Conservation (phyloP, 768 basidiomycete species). For the Rubroboletus pulcherrimus region DNA sequence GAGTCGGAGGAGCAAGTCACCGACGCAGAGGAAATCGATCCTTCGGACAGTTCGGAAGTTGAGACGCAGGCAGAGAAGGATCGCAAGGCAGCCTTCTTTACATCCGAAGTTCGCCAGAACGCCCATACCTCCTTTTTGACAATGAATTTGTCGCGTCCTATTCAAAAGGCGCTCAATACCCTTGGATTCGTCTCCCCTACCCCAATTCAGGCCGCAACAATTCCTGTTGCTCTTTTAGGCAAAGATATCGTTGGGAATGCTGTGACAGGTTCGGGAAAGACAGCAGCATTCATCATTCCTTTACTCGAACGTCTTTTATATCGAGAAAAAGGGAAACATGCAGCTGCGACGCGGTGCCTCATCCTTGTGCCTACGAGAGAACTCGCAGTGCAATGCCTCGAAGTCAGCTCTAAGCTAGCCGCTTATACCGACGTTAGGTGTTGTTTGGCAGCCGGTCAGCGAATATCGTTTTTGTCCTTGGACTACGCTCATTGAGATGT, state of each 20-base stretch:
- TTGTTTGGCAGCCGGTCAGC: constrained; percentile 84
- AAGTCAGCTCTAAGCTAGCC: constrained; percentile 83
- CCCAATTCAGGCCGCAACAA: constrained; percentile 91
- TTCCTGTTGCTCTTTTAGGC: constrained; percentile 90
- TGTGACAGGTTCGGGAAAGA: constrained; percentile 97
- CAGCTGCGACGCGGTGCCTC: constrained; percentile 84
- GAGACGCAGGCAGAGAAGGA: constrained; percentile 58
- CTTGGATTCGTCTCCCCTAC: constrained; percentile 83
- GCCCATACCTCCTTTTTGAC: constrained; percentile 78
- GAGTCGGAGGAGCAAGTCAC: constrained; percentile 25
- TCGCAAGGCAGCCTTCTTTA: constrained; percentile 88
- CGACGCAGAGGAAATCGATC: constrained; percentile 38
- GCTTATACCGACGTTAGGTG: constrained; percentile 86
- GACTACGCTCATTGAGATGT: constrained; percentile 4
- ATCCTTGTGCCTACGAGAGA: constrained; percentile 94
- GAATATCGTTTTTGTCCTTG: constrained; percentile 4
- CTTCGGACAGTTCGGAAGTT: constrained; percentile 58
- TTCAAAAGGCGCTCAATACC: constrained; percentile 84
- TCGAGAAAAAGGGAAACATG: constrained; percentile 83
- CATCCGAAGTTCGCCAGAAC: constrained; percentile 49
- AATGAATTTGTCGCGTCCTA: constrained; percentile 94
- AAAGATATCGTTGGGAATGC: constrained; percentile 96
- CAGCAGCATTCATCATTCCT: constrained; percentile 94
- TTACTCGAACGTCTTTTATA: constrained; percentile 91
- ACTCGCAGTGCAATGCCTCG: constrained; percentile 92